Conservation (phyloP, 371 early-diverging fungal species). For the Rhizopus sp. region DNA sequence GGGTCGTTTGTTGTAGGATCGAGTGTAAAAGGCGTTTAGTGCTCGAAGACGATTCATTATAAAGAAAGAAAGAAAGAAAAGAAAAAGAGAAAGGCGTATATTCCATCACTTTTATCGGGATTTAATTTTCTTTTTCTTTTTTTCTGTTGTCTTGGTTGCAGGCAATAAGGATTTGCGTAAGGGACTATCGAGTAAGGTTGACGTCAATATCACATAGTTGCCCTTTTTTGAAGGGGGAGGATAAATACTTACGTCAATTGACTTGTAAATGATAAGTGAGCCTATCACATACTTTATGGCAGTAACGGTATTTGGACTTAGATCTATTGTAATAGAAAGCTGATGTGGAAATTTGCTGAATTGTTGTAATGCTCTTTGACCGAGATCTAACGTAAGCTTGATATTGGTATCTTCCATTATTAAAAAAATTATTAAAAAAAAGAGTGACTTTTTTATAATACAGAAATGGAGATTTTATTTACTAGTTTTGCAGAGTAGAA, state of each 20-base stretch:
- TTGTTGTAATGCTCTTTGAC: slow-evolving; percentile 10
- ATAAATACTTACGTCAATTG: slow-evolving; percentile 27
- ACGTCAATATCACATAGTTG: slow-evolving; percentile 17
- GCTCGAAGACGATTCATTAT: slow-evolving; percentile 32
- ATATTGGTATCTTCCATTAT: slow-evolving; percentile 25
- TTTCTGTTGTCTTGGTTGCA: neutral
- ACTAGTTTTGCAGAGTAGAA: neutral
- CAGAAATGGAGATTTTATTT: neutral
- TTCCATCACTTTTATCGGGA: neutral
- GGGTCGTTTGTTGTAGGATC: slow-evolving; percentile 59
- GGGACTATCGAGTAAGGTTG: slow-evolving; percentile 7
- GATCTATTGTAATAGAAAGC: slow-evolving; percentile 13
- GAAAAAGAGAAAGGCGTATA: neutral
- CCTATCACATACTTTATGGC: slow-evolving; percentile 19
- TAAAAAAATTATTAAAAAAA: slow-evolving; percentile 7
- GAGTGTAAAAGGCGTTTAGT: slow-evolving; percentile 44
- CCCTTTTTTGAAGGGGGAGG: no score
- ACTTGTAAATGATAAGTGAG: slow-evolving; percentile 16
- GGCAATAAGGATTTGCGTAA: neutral
- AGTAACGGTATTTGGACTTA: slow-evolving; percentile 19
- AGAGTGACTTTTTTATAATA: neutral
- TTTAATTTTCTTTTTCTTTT: slow-evolving; percentile 10
- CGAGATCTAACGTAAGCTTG: slow-evolving; percentile 21
- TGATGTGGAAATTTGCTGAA: slow-evolving; percentile 15
- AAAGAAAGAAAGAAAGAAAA: slow-evolving; percentile 1